phyloP scores from a whole-genome alignment of 1,284 basidiomycete genomes.

The Microbotryum saponariae region DNA sequence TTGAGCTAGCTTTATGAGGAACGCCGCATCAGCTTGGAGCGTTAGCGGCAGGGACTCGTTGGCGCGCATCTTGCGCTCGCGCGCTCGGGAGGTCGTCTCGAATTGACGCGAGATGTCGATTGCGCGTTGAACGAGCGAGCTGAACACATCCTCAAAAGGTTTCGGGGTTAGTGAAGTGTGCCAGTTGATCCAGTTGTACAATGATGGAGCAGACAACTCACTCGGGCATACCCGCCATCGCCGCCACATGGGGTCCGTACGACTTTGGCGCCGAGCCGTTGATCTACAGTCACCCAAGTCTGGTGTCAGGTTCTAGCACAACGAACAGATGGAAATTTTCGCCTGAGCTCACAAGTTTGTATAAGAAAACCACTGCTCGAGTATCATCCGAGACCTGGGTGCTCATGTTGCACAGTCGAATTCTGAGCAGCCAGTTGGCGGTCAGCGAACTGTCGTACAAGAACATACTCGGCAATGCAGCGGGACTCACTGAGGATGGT shows the following conservation, averaged over 20 bases:
- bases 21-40: constrained; percentile 79
- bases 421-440: constrained; percentile 47
- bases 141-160: constrained; percentile 45
- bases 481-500: constrained; percentile 53
- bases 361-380: constrained; percentile 80
- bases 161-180: neutral
- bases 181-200: constrained; percentile 47
- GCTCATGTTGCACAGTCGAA: constrained; percentile 88
- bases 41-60: constrained; percentile 58
- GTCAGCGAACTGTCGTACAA: too few species aligned
- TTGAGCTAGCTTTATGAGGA: constrained; percentile 45
- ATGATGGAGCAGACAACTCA: neutral
- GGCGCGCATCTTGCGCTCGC: constrained; percentile 61
- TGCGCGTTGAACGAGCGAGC: constrained; percentile 65
- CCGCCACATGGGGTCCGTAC: constrained; percentile 35
- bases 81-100: constrained; percentile 52
- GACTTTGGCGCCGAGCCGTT: constrained; percentile 35
- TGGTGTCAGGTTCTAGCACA: neutral
- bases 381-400: constrained; percentile 85
- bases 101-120: constrained; percentile 81
- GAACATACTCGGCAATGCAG: neutral
- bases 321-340: constrained; percentile 39
- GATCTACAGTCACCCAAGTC: constrained; percentile 1
- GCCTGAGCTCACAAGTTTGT: constrained; percentile 87
- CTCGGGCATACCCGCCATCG: constrained; percentile 34